These are phyloP conservation scores for Juncus effusus DNA, from an alignment of 176 grass and related monocot genomes.

Conservation along the genomic window DNA sequence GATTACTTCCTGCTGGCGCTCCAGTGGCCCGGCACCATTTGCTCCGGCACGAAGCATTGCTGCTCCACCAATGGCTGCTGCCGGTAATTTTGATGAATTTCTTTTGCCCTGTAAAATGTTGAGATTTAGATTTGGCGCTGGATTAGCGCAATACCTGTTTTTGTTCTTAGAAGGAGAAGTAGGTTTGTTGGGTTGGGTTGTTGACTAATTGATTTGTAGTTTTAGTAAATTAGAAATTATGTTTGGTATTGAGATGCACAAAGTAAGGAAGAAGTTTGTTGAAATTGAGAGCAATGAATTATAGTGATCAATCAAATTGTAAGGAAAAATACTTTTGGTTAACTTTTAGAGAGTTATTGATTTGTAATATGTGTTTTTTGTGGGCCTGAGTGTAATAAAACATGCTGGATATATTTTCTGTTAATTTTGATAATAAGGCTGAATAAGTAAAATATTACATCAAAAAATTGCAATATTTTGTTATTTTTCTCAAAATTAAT, in stretches of 20 bases:
- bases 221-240: no score
- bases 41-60: slow-evolving; percentile 56
- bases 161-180: not conserved
- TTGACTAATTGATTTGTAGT: no score
- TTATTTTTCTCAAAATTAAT: no score
- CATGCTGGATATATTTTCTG: not conserved
- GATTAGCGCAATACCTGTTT: no score
- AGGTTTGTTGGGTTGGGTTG: not conserved
- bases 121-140: no score
- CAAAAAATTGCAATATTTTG: no score
- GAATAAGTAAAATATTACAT: not conserved
- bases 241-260: no score
- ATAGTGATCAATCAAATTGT: no score
- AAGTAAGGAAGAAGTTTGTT: not conserved
- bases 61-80: slow-evolving; percentile 90
- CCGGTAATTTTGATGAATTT: slow-evolving; percentile 34
- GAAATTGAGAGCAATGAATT: not conserved
- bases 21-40: slow-evolving; percentile 82
- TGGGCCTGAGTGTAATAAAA: no score
- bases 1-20: slow-evolving; percentile 83
- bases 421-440: not conserved
- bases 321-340: no score
- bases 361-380: no score
- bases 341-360: no score
- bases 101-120: not conserved